These are phyloP conservation scores for Erysiphe pulchra DNA, from an alignment of 2,329 filamentous ascomycete genomes.

Conservation along the genomic window DNA sequence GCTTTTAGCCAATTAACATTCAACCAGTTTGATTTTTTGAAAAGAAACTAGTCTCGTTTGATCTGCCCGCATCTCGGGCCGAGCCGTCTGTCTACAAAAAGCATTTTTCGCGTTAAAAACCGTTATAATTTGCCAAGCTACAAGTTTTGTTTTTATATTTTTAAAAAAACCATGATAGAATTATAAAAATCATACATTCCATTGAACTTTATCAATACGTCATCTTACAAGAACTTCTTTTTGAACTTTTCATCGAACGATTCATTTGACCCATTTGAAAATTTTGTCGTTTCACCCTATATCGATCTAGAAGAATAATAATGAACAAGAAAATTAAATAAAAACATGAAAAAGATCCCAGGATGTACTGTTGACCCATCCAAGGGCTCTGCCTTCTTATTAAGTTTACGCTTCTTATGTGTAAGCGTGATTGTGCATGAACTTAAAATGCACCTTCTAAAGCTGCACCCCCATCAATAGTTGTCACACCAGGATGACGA, in stretches of 20 bases:
- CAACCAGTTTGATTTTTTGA: too few species aligned
- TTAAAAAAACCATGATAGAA: background rate
- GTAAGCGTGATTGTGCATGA: background rate
- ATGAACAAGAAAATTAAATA: background rate
- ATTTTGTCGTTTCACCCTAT: background rate
- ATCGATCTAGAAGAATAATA: background rate
- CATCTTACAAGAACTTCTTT: background rate
- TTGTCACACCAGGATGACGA: background rate
- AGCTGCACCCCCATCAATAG: background rate
- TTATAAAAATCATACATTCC: background rate
- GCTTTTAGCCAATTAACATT: too few species aligned
- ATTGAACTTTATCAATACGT: background rate
- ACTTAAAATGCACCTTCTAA: background rate
- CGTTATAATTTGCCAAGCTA: too few species aligned
- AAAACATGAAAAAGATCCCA: background rate
- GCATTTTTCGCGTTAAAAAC: too few species aligned
- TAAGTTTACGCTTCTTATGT: background rate
- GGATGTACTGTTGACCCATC: conserved; percentile 1
- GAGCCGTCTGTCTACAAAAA: background rate
- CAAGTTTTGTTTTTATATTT: background rate
- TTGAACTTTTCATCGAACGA: background rate
- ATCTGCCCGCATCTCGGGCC: background rate
- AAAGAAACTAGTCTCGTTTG: too few species aligned
- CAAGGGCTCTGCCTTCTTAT: background rate
- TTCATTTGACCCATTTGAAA: background rate